A percentile compares a stretch with the other conserved stretches of the same genome.
These are phyloP conservation scores for Neofusicoccum parvum DNA, from an alignment of 2,329 filamentous ascomycete species.

Conservation along the genomic window DNA sequence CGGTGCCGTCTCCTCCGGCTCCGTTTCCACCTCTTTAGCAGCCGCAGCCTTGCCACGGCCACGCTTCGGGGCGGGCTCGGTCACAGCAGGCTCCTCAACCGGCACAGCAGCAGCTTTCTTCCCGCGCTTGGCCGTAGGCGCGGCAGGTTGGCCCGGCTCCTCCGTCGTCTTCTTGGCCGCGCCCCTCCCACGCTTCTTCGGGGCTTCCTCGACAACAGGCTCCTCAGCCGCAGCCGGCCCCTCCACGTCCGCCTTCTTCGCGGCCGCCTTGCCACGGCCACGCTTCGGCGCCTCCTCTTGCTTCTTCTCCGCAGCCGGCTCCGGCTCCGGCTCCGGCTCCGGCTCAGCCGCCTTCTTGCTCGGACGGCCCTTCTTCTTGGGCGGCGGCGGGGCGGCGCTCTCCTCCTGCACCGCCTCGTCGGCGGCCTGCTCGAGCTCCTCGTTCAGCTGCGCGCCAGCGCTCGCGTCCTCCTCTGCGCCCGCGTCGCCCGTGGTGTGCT, in stretches of 20 bases:
- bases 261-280: conserved; percentile 4
- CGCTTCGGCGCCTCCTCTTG: background rate
- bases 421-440: conserved; percentile 5
- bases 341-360: conserved; percentile 4
- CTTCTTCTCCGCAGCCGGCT: background rate
- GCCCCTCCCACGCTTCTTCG: background rate
- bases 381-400: background rate
- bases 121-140: background rate
- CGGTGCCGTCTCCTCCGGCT: conserved; percentile 5
- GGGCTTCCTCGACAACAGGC: background rate
- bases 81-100: background rate
- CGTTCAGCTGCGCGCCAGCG: background rate
- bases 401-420: background rate
- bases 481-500: background rate
- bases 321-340: background rate
- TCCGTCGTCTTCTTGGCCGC: background rate
- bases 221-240: background rate
- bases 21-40: conserved; percentile 13
- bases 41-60: background rate
- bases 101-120: conserved; percentile 1
- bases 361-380: conserved; percentile 13
- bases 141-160: background rate
- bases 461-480: background rate
- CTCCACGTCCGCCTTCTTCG: background rate
- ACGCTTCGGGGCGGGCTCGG: conserved; percentile 1